phyloP scores from a whole-genome alignment of 2,329 filamentous ascomycete genomes.

The Cryphonectria japonica region DNA sequence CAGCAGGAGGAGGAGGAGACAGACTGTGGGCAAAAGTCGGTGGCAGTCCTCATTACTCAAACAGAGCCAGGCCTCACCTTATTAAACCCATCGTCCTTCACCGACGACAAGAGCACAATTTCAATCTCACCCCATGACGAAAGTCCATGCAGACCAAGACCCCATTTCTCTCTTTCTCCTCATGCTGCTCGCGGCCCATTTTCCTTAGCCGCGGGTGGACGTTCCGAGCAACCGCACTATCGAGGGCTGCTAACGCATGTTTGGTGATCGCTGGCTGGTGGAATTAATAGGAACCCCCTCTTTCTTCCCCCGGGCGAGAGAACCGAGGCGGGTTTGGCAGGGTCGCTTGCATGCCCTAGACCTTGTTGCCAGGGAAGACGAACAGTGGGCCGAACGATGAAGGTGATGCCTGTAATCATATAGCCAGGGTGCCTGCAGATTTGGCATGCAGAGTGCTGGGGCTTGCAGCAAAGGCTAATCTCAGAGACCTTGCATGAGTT shows the following conservation, averaged over 20 bases:
- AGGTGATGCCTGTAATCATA: background rate
- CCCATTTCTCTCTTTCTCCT: background rate
- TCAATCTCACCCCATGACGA: background rate
- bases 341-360: background rate
- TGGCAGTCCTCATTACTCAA: background rate
- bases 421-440: background rate
- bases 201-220: constrained; percentile 15
- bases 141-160: constrained; percentile 10
- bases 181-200: background rate
- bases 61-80: constrained; percentile 12
- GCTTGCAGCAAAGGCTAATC: background rate
- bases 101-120: background rate
- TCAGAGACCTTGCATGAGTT: no score
- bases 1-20: background rate
- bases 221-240: constrained; percentile 26
- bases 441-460: background rate
- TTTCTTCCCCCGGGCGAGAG: background rate
- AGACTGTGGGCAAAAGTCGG: background rate
- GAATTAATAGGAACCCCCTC: constrained; percentile 12
- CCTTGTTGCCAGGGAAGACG: background rate
- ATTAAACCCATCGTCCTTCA: constrained; percentile 1
- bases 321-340: background rate
- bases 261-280: constrained; percentile 27
- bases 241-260: constrained; percentile 20
- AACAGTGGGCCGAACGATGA: constrained; percentile 1